phyloP scores from a whole-genome alignment of 192 early-diverging fungal genomes.

The Backusella tuberculispora region DNA sequence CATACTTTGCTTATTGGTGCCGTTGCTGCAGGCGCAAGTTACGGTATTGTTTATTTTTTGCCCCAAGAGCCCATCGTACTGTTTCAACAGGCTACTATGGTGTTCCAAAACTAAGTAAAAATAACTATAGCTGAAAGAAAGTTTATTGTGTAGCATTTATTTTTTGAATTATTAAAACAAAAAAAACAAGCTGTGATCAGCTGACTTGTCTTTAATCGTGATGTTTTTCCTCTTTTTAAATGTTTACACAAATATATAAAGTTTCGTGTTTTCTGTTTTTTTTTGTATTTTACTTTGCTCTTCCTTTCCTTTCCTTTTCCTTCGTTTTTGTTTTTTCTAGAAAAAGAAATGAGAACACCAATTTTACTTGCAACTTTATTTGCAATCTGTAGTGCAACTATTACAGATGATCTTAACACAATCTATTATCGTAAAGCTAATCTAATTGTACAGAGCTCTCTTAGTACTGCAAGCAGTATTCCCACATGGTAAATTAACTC shows the following conservation, averaged over 20 bases:
- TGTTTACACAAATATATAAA: not conserved
- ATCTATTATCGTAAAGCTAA: not conserved
- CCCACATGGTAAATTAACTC: not conserved
- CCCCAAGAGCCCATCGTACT: conserved; percentile 13
- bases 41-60: conserved; percentile 34
- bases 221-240: not conserved
- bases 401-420: not conserved
- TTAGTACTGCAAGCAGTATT: not conserved
- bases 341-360: conserved; percentile 6
- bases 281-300: not conserved
- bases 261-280: conserved; percentile 13
- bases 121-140: too few relatives aligned
- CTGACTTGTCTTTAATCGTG: not conserved
- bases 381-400: not conserved
- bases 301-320: not conserved
- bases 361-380: not conserved
- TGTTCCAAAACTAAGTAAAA: too few relatives aligned
- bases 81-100: not conserved
- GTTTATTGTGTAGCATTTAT: too few relatives aligned
- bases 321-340: not conserved
- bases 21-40: conserved; percentile 48
- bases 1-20: conserved; percentile 53
- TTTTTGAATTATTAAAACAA: too few relatives aligned
- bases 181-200: not conserved
- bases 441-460: not conserved